Conservation (phyloP, 148 eudicot genomes). For the Rhododendron molle region DNA sequence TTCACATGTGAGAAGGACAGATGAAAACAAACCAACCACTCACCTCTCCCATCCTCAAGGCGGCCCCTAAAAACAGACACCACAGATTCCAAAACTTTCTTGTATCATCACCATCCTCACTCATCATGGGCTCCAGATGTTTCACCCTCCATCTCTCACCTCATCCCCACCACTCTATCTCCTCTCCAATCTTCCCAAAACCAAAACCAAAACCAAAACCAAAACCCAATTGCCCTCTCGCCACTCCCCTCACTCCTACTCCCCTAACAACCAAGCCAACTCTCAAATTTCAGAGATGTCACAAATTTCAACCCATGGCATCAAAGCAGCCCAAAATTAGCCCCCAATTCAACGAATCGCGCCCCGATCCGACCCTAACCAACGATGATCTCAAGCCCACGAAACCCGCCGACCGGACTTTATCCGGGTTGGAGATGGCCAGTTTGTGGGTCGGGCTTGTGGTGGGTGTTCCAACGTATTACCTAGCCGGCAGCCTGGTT, state of each 20-base stretch:
- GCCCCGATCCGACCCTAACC: conserved; percentile 57
- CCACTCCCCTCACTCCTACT: conserved; percentile 12
- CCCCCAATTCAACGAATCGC: conserved; percentile 19
- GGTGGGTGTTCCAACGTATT: conserved; percentile 89
- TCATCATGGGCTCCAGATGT: conserved; percentile 50
- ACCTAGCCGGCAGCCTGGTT: conserved; percentile 89
- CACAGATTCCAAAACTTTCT: conserved; percentile 15
- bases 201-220: conserved; percentile 22
- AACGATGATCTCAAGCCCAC: conserved; percentile 86
- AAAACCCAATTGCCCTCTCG: conserved; percentile 10
- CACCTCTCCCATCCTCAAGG: conserved; percentile 23
- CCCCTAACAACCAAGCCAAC: conserved; percentile 12
- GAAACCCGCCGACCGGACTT: conserved; percentile 43
- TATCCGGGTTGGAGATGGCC: conserved; percentile 83
- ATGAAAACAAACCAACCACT: conserved; percentile 16
- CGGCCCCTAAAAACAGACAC: conserved; percentile 5
- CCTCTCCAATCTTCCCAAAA: conserved; percentile 18
- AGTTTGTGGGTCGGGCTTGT: conserved; percentile 88
- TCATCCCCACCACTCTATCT: conserved; percentile 23
- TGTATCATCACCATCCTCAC: background rate
- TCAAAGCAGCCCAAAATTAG: conserved; percentile 15
- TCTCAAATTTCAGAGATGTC: conserved; percentile 13
- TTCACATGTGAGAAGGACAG: conserved; percentile 5
- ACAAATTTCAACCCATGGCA: conserved; percentile 32
- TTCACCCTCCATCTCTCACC: conserved; percentile 45